These are phyloP conservation scores for Fusarium humuli DNA, from an alignment of 2,329 filamentous ascomycete genomes.

Conservation along the genomic window DNA sequence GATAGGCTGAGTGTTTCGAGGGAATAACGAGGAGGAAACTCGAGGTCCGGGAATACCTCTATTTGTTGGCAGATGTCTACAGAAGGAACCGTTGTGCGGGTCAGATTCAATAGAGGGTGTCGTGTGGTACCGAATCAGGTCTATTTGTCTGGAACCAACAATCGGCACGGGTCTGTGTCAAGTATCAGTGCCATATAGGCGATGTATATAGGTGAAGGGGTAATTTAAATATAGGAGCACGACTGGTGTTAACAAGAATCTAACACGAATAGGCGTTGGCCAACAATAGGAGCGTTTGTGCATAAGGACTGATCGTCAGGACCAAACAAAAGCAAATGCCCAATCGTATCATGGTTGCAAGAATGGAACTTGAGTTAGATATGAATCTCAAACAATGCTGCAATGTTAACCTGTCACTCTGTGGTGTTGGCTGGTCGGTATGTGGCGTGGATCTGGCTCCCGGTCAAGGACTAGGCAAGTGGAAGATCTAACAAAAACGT, in stretches of 20 bases:
- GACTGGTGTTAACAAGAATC: not conserved
- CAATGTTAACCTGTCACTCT: slow-evolving; percentile 3
- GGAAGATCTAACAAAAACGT: slow-evolving; percentile 28
- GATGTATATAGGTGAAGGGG: not conserved
- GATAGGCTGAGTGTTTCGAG: not conserved
- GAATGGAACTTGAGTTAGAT: slow-evolving; percentile 18
- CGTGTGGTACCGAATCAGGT: slow-evolving; percentile 4
- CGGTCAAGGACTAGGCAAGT: slow-evolving; percentile 14
- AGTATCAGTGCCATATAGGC: not conserved
- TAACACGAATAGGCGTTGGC: slow-evolving; percentile 3
- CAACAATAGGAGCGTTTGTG: slow-evolving; percentile 2
- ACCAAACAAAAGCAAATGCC: slow-evolving; percentile 27
- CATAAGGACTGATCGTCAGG: slow-evolving; percentile 19
- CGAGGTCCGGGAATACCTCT: not conserved
- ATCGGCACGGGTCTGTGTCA: slow-evolving; percentile 6
- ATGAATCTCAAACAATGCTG: slow-evolving; percentile 28
- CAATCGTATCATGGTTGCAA: slow-evolving; percentile 20
- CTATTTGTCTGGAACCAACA: slow-evolving; percentile 22
- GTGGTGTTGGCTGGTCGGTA: slow-evolving; percentile 31
- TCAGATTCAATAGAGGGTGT: slow-evolving; percentile 11
- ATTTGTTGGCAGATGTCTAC: slow-evolving; percentile 13
- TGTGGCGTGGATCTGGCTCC: slow-evolving; percentile 43
- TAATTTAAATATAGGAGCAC: not conserved
- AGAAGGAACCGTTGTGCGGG: not conserved
- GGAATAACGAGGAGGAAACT: slow-evolving; percentile 1